Conservation (phyloP, 2,329 filamentous ascomycete species). For the Blumeriella jaapii region DNA sequence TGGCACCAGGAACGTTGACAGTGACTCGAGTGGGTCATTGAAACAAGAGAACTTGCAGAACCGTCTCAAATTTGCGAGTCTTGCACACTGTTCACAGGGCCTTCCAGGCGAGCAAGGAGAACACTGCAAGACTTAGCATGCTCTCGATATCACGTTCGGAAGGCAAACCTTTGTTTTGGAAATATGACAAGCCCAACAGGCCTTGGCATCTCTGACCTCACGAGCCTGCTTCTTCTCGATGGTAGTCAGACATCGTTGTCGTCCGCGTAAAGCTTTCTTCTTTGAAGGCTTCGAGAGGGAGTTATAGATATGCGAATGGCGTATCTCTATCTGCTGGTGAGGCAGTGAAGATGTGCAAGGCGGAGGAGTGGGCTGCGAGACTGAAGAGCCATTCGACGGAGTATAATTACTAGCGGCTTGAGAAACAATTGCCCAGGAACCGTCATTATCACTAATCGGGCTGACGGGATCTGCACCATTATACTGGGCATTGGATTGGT, state of each 20-base stretch:
- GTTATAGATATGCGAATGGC: slow-evolving; percentile 22
- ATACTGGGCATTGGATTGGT: slow-evolving; percentile 3
- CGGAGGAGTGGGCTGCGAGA: slow-evolving; percentile 8
- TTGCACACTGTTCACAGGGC: slow-evolving; percentile 25
- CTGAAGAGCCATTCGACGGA: slow-evolving; percentile 15
- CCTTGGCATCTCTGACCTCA: slow-evolving; percentile 24
- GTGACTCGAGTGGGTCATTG: slow-evolving; percentile 25
- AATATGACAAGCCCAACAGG: slow-evolving; percentile 27
- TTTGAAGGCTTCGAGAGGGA: slow-evolving; percentile 16
- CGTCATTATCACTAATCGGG: slow-evolving; percentile 14
- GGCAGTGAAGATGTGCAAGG: slow-evolving; percentile 15
- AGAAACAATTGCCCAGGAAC: slow-evolving; percentile 17
- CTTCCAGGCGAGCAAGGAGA: slow-evolving; percentile 25
- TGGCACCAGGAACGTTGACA: slow-evolving; percentile 23
- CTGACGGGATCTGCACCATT: slow-evolving; percentile 22
- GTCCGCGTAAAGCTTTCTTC: slow-evolving; percentile 18
- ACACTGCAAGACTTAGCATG: slow-evolving; percentile 12
- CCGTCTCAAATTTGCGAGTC: slow-evolving; percentile 23
- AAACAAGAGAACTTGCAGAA: slow-evolving; percentile 26
- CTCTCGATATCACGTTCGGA: not conserved
- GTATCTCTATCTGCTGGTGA: slow-evolving; percentile 7
- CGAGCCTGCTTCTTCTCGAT: slow-evolving; percentile 24
- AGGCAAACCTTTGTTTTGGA: slow-evolving; percentile 24
- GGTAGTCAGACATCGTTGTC: slow-evolving; percentile 21
- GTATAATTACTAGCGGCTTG: slow-evolving; percentile 10